Evolutionary conservation across 2,329 filamentous ascomycete genomes (phyloP).

Genomic region (Hansfordia pulvinata): DNA sequence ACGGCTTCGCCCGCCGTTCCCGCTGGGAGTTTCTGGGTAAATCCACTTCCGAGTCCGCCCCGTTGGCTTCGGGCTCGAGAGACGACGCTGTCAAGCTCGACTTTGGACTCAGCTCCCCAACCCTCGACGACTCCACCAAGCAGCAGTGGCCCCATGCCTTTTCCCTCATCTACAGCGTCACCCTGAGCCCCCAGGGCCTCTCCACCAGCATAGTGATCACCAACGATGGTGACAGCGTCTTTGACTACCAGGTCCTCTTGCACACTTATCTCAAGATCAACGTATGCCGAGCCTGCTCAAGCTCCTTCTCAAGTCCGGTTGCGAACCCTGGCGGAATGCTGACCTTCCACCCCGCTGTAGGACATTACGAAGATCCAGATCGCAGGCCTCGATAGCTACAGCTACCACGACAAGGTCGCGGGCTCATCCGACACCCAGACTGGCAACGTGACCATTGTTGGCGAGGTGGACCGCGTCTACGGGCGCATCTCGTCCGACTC

Average conservation of each 20-base stretch:
- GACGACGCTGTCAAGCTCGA: slow-evolving; percentile 80
- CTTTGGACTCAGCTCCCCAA: slow-evolving; percentile 72
- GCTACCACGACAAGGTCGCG: slow-evolving; percentile 77
- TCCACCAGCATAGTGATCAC: slow-evolving; percentile 75
- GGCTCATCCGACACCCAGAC: slow-evolving; percentile 51
- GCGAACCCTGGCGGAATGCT: slow-evolving; percentile 2
- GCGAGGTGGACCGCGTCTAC: slow-evolving; percentile 85
- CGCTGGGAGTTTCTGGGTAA: slow-evolving; percentile 93
- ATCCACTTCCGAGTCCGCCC: slow-evolving; percentile 56
- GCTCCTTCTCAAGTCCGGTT: slow-evolving; percentile 6
- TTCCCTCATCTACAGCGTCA: slow-evolving; percentile 85
- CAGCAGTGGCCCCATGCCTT: slow-evolving; percentile 79
- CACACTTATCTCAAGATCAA: slow-evolving; percentile 80
- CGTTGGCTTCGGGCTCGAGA: slow-evolving; percentile 27
- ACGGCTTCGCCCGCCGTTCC: slow-evolving; percentile 84
- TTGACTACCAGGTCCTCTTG: slow-evolving; percentile 83
- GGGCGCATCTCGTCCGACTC: slow-evolving; percentile 52
- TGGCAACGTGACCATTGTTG: slow-evolving; percentile 51
- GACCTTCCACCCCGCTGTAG: slow-evolving; percentile 25
- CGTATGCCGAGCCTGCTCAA: no score
- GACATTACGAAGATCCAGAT: slow-evolving; percentile 66
- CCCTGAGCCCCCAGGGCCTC: slow-evolving; percentile 59
- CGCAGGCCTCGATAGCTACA: slow-evolving; percentile 60
- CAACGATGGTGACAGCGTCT: slow-evolving; percentile 70
- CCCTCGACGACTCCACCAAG: slow-evolving; percentile 53